Evolutionary conservation across 75 land plant genomes (phyloP).

Genomic region (Chamaecyparis obtusa): DNA sequence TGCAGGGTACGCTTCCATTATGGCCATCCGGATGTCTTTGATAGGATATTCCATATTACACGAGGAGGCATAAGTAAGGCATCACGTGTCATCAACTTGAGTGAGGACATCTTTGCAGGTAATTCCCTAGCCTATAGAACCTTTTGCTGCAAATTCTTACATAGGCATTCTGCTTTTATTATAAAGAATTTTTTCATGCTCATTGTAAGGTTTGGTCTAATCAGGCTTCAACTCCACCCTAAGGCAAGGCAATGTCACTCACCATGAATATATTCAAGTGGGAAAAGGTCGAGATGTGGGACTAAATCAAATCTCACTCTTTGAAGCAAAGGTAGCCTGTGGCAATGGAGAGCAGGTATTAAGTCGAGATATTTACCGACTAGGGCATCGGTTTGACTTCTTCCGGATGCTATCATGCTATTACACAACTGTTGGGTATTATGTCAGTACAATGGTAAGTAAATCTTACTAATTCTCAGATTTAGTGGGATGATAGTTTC

Average conservation of each 20-base stretch:
- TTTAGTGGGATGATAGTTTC: background rate
- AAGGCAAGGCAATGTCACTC: conserved; percentile 89
- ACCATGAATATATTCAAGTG: conserved; percentile 98
- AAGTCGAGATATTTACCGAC: conserved; percentile 91
- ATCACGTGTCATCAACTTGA: conserved; percentile 80
- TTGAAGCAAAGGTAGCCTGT: conserved; percentile 97
- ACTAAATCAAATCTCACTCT: conserved; percentile 89
- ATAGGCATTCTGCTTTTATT: background rate
- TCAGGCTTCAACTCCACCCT: conserved; percentile 94
- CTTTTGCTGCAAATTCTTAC: background rate
- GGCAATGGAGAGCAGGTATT: conserved; percentile 97
- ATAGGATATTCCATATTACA: conserved; percentile 87
- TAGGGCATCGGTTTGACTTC: conserved; percentile 96
- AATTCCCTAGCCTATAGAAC: background rate
- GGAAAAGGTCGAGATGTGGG: conserved; percentile 99
- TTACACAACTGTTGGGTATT: conserved; percentile 93
- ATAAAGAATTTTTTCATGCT: background rate
- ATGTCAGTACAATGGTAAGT: conserved; percentile 85
- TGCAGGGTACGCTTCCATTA: conserved; percentile 90
- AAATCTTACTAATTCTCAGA: background rate
- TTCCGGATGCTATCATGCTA: conserved; percentile 95
- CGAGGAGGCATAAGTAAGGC: conserved; percentile 97
- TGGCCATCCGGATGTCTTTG: conserved; percentile 98
- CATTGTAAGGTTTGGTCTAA: background rate
- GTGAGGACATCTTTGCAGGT: conserved; percentile 98